phyloP scores from a whole-genome alignment of 2,329 filamentous ascomycete genomes.

The Fusarium agapanthi region DNA sequence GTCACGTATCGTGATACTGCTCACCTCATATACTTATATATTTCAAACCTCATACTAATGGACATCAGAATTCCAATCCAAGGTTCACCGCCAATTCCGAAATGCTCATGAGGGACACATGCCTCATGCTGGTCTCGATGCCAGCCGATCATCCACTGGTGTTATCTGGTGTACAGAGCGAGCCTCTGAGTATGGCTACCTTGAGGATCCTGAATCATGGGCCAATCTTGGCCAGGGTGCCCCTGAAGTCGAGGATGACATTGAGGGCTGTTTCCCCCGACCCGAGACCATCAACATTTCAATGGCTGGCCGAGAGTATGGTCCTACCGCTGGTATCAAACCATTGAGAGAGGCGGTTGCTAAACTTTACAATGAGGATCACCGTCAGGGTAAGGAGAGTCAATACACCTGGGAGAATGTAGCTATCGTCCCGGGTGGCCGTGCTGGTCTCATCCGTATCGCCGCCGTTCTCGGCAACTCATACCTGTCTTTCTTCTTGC shows the following conservation, averaged over 20 bases:
- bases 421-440: slow-evolving; percentile 91
- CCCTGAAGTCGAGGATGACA: slow-evolving; percentile 92
- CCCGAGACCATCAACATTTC: slow-evolving; percentile 81
- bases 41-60: neutral
- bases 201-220: slow-evolving; percentile 83
- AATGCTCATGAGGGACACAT: slow-evolving; percentile 90
- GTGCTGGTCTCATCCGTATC: slow-evolving; percentile 92
- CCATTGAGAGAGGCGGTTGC: slow-evolving; percentile 89
- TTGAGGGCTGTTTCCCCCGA: slow-evolving; percentile 86
- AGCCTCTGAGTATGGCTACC: slow-evolving; percentile 87
- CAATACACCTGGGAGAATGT: slow-evolving; percentile 98
- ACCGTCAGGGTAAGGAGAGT: slow-evolving; percentile 85
- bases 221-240: slow-evolving; percentile 95
- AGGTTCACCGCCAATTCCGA: slow-evolving; percentile 89
- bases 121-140: slow-evolving; percentile 89
- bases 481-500: slow-evolving; percentile 93
- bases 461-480: slow-evolving; percentile 93
- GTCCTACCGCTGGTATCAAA: slow-evolving; percentile 93
- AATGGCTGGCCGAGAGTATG: slow-evolving; percentile 85
- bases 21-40: neutral
- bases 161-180: slow-evolving; percentile 94
- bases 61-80: slow-evolving; percentile 77
- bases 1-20: neutral
- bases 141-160: slow-evolving; percentile 86
- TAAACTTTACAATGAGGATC: slow-evolving; percentile 90